Evolutionary conservation across 441 rosid genomes (phyloP), one percentile per base, ranked within the genome.

Genomic region (Populus trichocarpa): DNA sequence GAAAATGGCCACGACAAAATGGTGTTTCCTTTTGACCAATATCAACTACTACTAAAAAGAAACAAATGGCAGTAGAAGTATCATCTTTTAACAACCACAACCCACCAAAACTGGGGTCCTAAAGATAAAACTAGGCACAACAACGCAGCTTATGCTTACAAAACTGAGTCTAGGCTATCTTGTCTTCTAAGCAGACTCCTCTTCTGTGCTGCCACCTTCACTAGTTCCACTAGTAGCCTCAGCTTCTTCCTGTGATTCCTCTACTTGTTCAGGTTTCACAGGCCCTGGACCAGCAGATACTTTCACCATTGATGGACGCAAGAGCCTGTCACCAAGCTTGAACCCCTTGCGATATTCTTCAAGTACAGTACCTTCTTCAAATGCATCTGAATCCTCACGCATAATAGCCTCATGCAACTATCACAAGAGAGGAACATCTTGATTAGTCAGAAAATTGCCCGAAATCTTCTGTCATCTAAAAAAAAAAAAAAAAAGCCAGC

Each of bases 221-320:
- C 81, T 65, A 12, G 83, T 71, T 79, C 81, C 94, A 59, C 61
- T 77, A 42, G 57, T 80, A 10, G 40, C 76, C 28, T 70, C 88
- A n/a, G 72, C 85, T 74, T 79, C 86, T 78, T 70, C 88, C n/a
- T 81, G 38, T 73, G 86, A 84, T 61, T 46, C 57, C 57, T 72
- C 85, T 70, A 73, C 83, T 75, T 76, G 78, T 71, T 80, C 78
- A 0, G 88, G 74, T 84, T 89, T 91, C 61, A 84, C 90, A 64
- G 95, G 98, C 68, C 98, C 98, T 3, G 99, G 97, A 80, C 99
- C 98, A n/a, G 99, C 93, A 1, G 99, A 96, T 30, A 96, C 99
- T 82, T 96, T 92, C 81, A 93, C 99, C 99, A 93, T 93, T 26
- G 99, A 88, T 26, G 99, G 97, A 42, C 99, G 93, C 86, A 96